Percentiles rank a stretch among this genome's conserved stretches.
Conservation (phyloP, 2,329 filamentous ascomycete genomes). For the Epichloe baconii region DNA sequence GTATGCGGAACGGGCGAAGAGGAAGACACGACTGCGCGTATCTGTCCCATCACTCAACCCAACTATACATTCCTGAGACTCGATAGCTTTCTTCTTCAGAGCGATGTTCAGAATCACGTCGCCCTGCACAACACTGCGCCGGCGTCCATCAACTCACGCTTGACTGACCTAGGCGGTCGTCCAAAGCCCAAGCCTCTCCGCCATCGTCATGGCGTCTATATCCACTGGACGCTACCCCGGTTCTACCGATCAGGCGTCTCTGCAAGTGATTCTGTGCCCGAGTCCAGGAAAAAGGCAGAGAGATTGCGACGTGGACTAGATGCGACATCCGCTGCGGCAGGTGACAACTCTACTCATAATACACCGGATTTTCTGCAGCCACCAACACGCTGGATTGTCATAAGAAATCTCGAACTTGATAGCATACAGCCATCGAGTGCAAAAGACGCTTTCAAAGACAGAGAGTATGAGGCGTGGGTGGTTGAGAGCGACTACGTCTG, state of each 20-base stretch:
- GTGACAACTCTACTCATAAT: too few species aligned
- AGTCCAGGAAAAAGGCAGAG: too few species aligned
- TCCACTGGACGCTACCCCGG: slow-evolving; percentile 29
- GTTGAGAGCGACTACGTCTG: slow-evolving; percentile 25
- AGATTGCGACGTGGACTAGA: too few species aligned
- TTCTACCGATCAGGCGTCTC: slow-evolving; percentile 16
- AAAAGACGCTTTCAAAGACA: too few species aligned
- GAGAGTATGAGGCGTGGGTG: slow-evolving; percentile 18
- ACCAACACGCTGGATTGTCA: too few species aligned
- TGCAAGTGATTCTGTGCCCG: too few species aligned
- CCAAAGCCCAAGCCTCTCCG: slow-evolving; percentile 5
- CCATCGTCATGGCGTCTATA: slow-evolving; percentile 25
- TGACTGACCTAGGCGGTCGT: slow-evolving; percentile 17
- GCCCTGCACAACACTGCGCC: slow-evolving; percentile 25
- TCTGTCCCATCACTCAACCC: slow-evolving; percentile 30
- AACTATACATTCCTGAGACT: slow-evolving; percentile 32
- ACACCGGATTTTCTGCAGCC: too few species aligned
- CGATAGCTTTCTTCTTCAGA: slow-evolving; percentile 20
- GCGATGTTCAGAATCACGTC: slow-evolving; percentile 23
- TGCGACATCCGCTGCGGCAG: too few species aligned
- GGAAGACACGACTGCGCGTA: slow-evolving; percentile 11
- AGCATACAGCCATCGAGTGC: too few species aligned
- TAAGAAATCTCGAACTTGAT: too few species aligned
- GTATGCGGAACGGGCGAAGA: slow-evolving; percentile 13
- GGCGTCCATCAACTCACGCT: slow-evolving; percentile 18